Conservation (phyloP, 2,329 filamentous ascomycete genomes). For the Fusarium buharicum region DNA sequence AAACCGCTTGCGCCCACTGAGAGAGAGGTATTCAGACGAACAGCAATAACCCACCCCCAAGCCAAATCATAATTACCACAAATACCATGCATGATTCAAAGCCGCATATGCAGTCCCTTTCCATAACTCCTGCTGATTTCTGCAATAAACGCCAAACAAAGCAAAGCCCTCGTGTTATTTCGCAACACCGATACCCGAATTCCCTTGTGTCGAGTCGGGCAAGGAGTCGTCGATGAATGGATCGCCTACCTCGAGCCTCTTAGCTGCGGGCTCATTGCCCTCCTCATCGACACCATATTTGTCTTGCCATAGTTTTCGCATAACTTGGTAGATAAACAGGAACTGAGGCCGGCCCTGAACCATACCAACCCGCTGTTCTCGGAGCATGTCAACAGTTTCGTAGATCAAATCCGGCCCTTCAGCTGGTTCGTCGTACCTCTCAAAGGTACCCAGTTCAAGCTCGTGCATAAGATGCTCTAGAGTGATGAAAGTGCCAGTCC, state of each 20-base stretch:
- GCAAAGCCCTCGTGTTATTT: slow-evolving; percentile 10
- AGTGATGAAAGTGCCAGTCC: slow-evolving; percentile 94
- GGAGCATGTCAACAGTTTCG: slow-evolving; percentile 79
- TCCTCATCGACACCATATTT: slow-evolving; percentile 61
- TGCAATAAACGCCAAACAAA: slow-evolving; percentile 18
- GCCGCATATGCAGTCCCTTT: neutral
- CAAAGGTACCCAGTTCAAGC: slow-evolving; percentile 77
- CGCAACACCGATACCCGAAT: slow-evolving; percentile 10
- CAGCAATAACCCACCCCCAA: neutral
- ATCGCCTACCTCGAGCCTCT: slow-evolving; percentile 64
- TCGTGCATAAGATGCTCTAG: slow-evolving; percentile 92
- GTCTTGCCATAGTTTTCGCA: slow-evolving; percentile 78
- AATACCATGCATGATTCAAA: slow-evolving; percentile 23
- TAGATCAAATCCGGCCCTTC: slow-evolving; percentile 72
- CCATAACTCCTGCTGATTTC: slow-evolving; percentile 14
- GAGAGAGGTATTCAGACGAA: slow-evolving; percentile 6
- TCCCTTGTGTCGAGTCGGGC: slow-evolving; percentile 21
- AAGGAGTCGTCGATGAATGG: slow-evolving; percentile 50
- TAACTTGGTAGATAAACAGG: slow-evolving; percentile 86
- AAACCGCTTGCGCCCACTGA: slow-evolving; percentile 9
- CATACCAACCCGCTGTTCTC: slow-evolving; percentile 93
- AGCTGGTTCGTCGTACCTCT: slow-evolving; percentile 54
- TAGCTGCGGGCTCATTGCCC: slow-evolving; percentile 60
- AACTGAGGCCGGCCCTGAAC: slow-evolving; percentile 90
- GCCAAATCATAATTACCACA: slow-evolving; percentile 11